Evolutionary conservation across 495 filamentous ascomycete genomes (phyloP).

Genomic region (Penicillium cataractarum): DNA sequence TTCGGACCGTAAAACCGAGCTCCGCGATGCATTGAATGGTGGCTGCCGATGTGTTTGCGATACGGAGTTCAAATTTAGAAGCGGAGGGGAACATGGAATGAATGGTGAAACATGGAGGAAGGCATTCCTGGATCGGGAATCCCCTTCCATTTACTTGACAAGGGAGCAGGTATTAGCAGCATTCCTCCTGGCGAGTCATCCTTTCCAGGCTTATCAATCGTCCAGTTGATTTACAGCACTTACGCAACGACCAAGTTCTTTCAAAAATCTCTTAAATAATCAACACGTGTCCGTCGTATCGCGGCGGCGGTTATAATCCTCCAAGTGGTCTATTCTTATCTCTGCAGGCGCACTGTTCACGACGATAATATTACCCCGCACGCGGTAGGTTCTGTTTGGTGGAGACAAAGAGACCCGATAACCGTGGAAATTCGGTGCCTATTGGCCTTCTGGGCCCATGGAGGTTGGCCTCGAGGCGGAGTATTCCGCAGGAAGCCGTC

Average conservation of each 20-base stretch:
- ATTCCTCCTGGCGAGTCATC: neutral
- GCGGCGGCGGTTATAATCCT: neutral
- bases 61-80: neutral
- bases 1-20: neutral
- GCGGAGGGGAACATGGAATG: neutral
- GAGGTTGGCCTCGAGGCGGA: neutral
- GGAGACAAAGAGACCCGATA: neutral
- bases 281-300: neutral
- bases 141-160: neutral
- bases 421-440: neutral
- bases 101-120: neutral
- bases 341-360: neutral
- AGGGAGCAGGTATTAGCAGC: neutral
- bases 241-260: no score
- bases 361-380: neutral
- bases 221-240: no score
- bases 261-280: neutral
- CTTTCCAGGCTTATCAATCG: neutral
- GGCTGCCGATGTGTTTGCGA: neutral
- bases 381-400: neutral
- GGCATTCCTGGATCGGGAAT: neutral
- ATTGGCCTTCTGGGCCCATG: neutral
- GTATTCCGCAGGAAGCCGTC: neutral
- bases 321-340: neutral
- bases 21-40: neutral